These are phyloP conservation scores for Barbarea vulgaris DNA, from an alignment of 345 rosid genomes.

Conservation along the genomic window DNA sequence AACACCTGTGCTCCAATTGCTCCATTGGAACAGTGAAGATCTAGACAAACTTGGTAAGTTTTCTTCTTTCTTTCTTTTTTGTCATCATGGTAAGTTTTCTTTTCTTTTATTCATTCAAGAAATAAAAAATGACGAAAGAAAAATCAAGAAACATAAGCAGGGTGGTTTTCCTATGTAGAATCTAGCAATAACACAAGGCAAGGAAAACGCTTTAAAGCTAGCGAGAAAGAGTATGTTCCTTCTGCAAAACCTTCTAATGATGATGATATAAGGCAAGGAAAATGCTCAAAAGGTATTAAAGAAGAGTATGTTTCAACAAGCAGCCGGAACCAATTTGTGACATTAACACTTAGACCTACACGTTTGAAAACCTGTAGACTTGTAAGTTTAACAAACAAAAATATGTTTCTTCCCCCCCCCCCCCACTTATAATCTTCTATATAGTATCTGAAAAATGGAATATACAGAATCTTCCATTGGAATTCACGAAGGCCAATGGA, in stretches of 20 bases:
- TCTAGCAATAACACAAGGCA: neutral
- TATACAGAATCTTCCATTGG: constrained; percentile 24
- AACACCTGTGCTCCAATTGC: constrained; percentile 1
- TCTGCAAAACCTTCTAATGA: neutral
- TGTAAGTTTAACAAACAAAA: constrained; percentile 22
- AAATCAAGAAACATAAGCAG: neutral
- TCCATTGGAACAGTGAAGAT: neutral
- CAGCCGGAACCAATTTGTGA: constrained; percentile 17
- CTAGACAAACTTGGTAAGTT: neutral
- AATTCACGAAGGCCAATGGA: constrained; percentile 8
- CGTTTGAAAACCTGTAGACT: neutral
- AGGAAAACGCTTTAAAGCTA: neutral
- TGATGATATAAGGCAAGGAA: neutral
- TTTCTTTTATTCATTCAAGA: neutral
- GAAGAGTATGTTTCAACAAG: neutral
- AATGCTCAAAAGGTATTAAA: neutral
- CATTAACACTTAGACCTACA: neutral
- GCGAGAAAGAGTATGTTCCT: neutral
- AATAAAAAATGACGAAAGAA: neutral
- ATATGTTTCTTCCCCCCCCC: neutral
- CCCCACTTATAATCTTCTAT: neutral
- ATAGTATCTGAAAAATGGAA: neutral
- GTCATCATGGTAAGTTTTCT: too few relatives aligned
- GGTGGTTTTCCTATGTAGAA: too few relatives aligned
- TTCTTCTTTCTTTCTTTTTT: too few relatives aligned